These are phyloP conservation scores for Cinnamomum micranthum DNA, from an alignment of 164 flowering plant genomes.

Conservation along the genomic window DNA sequence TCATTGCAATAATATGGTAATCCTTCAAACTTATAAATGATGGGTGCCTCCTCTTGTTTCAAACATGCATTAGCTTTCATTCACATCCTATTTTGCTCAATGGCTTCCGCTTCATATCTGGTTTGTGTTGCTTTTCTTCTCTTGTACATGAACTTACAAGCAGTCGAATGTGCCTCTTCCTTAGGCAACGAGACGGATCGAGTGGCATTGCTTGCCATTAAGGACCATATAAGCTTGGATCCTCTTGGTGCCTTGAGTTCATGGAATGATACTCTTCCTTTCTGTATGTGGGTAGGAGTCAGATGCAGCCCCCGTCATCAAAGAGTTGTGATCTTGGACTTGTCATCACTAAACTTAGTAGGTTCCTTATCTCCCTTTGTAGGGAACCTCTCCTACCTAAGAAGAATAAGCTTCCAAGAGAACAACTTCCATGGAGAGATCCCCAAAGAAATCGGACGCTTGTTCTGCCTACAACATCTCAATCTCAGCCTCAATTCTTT, in stretches of 20 bases:
- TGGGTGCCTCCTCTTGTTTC: no score
- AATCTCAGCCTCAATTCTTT: constrained; percentile 32
- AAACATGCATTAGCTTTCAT: no score
- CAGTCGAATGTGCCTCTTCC: not conserved
- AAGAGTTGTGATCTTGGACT: constrained; percentile 29
- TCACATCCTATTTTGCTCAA: no score
- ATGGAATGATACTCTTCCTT: constrained; percentile 20
- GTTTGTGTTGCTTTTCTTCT: not conserved
- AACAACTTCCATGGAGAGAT: constrained; percentile 31
- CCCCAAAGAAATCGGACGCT: constrained; percentile 27
- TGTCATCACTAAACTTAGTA: constrained; percentile 15
- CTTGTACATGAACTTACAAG: not conserved
- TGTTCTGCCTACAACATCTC: constrained; percentile 26
- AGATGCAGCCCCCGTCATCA: constrained; percentile 19
- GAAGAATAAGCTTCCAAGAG: constrained; percentile 27
- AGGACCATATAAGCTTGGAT: constrained; percentile 10
- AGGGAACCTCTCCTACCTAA: constrained; percentile 43
- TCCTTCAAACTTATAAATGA: no score
- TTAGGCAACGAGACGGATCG: constrained; percentile 11
- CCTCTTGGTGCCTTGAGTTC: constrained; percentile 12
- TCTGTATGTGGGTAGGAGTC: constrained; percentile 19
- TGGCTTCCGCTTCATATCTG: not conserved
- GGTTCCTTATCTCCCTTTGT: constrained; percentile 37
- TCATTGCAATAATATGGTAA: no score
- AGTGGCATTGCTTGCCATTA: constrained; percentile 16